These are phyloP conservation scores for Fagopyrum tataricum DNA, from an alignment of 148 eudicot species.

Conservation along the genomic window DNA sequence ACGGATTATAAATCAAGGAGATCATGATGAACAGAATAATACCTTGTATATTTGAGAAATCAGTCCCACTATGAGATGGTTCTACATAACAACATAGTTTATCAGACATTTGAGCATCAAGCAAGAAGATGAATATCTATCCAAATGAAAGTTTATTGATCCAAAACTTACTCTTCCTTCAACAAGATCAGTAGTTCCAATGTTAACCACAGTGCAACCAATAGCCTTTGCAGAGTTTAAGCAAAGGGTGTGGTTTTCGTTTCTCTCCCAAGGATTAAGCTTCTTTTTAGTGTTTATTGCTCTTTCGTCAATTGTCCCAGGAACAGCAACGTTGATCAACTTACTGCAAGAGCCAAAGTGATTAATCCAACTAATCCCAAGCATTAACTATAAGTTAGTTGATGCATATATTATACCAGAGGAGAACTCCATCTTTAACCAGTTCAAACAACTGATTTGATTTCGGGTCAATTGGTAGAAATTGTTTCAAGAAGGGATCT, in stretches of 20 bases:
- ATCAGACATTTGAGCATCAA: constrained; percentile 12
- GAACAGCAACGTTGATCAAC: constrained; percentile 86
- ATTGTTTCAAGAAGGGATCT: constrained; percentile 60
- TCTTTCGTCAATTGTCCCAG: constrained; percentile 89
- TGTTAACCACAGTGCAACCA: constrained; percentile 92
- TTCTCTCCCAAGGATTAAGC: constrained; percentile 93
- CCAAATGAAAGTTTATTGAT: background rate
- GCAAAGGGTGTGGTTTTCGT: constrained; percentile 90
- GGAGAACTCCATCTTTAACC: constrained; percentile 79
- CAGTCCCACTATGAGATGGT: constrained; percentile 77
- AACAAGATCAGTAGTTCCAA: constrained; percentile 78
- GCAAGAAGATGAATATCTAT: constrained; percentile 2
- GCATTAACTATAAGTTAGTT: too few species aligned
- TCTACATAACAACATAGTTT: constrained; percentile 32
- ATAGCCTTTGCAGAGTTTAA: constrained; percentile 96
- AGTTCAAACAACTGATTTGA: constrained; percentile 65
- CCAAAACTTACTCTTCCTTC: constrained; percentile 68
- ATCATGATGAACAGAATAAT: background rate
- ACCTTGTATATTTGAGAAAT: constrained; percentile 85
- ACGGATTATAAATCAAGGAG: background rate
- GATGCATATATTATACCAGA: constrained; percentile 40
- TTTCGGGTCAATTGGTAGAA: constrained; percentile 69
- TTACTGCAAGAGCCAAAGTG: constrained; percentile 42
- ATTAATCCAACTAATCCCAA: too few species aligned
- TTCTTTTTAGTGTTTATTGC: constrained; percentile 69